Base-by-base conservation (phyloP, 305 asterid genomes). In the Fraxinus velutina region DNA sequence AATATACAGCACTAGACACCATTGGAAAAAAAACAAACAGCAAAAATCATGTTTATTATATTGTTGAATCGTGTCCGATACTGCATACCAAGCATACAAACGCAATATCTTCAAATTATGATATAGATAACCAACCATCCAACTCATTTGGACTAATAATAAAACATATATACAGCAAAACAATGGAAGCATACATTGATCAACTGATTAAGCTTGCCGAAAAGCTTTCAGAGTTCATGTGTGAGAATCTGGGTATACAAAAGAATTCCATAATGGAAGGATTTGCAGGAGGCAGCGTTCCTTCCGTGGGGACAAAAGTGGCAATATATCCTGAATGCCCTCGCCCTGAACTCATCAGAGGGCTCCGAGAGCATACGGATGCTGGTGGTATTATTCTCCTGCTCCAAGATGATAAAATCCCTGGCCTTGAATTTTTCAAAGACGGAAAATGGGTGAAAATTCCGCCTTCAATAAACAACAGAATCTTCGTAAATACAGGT, bases 301-400 rank as follows among this genome's bases (percentile, higher is more conserved):
- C 96, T n/a, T 84, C 90, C 50, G 89, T 94, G 15, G 98, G 98
- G 30, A 93, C 97, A 24, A 94, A 94, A 85, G 94, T 88, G 57
- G 97, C 97, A 37, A 88, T 87, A 78, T 94, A 94, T 86, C 98
- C 98, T 0, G 79, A 85, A 7, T 94, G 98, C 55, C 92, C 93
- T 0, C 88, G 36, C 24, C 93, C 98, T 3, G 93, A 92, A 70
- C 89, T 83, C 5, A 89, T 93, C 44, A 88, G 94, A 79, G 98
- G 98, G 27, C 97, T 94, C 22, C 89, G 98, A 4, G 98, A 93
- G 83, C 98, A 94, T 81, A 91, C 98, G 5, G 98, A 94, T 83
- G 98, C 98, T 8, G 98, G 98, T 0, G 98, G 98, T 0, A 91
- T 93, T 84, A 91, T 94, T 79, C 93, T 94, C 79, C 76, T 94